Conservation (phyloP, 345 rosid genomes). For the Arabidopsis suecica region DNA sequence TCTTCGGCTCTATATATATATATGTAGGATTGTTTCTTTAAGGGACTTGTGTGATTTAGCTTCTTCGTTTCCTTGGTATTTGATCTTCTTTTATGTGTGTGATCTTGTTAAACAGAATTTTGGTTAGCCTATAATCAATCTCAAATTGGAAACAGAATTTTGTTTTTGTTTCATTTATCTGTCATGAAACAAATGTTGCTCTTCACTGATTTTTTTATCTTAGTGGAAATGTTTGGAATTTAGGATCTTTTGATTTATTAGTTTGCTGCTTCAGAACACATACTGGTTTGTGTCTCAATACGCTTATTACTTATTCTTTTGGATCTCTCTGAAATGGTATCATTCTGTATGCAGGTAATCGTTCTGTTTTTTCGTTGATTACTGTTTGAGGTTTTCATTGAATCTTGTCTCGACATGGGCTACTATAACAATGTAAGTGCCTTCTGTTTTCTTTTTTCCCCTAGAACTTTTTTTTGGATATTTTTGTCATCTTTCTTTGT, state of each 20-base stretch:
- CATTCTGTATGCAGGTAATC: constrained; percentile 18
- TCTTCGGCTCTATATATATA: neutral
- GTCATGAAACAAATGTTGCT: neutral
- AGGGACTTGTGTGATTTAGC: neutral
- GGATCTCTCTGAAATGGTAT: neutral
- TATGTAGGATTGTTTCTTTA: constrained; percentile 8
- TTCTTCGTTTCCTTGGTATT: constrained; percentile 20
- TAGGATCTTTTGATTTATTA: neutral
- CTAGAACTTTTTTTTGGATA: neutral
- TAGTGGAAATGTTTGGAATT: neutral
- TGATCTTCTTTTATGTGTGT: neutral
- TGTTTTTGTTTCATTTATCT: neutral
- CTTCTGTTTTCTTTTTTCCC: neutral
- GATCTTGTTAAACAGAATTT: too few relatives aligned
- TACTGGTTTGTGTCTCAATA: neutral
- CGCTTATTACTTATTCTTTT: neutral
- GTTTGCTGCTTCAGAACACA: neutral
- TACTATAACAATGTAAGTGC: constrained; percentile 37
- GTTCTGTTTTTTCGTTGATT: neutral
- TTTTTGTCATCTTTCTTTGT: constrained; percentile 20
- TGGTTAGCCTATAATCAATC: neutral
- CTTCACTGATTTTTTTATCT: constrained; percentile 1
- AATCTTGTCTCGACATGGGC: constrained; percentile 46
- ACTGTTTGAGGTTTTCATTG: neutral
- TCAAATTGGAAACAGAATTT: neutral